Evolutionary conservation across 495 filamentous ascomycete genomes (phyloP), one percentile per base, ranked within the genome.

Genomic region (Penicillium maclennaniae): DNA sequence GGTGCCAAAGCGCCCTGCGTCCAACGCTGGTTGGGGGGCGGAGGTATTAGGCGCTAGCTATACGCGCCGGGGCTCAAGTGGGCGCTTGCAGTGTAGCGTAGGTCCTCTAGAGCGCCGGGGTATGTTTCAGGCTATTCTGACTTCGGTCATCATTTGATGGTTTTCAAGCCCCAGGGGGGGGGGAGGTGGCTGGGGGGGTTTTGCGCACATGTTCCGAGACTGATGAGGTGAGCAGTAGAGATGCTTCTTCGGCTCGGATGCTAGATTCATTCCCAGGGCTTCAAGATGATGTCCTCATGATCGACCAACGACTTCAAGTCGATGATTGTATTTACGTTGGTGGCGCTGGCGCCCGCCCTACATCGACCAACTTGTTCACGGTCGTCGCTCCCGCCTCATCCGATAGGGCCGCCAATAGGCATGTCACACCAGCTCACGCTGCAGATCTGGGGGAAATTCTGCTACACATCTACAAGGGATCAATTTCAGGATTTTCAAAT

Each of bases 51-150:
- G 50, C 52, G 57, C 53, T 58, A 53, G 51, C 46, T 52, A 51
- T 73, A 74, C 67, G 73, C 73, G 73, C 73, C 65, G 58, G 45
- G 55, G 63, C 56, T 23, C 23, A 34, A 63, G 65, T 59, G 58
- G 56, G 59, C 52, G 61, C 59, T 68, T 66, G 40, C 20, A 36
- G 47, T 47, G 51, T 54, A 60, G 39, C 31, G 43, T 7, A 0
- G 40, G 38, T 39, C 17, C 40, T 19, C 14, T 19, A 47, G 45
- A 15, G 54, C 42, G 38, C 39, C 38, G 23, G 37, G 15, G 17
- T 36, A n/a, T 26, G 59, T 63, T 63, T 66, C 63, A 60, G 43
- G 43, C 34, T 23, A 15, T 7, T 15, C 15, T 27, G 31, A 14
- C 6, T 45, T 9, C 20, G 23, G 28, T 27, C 39, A 54, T 51